Evolutionary conservation across 2,329 filamentous ascomycete genomes (phyloP), one percentile per base, ranked within the genome.

Genomic region (Sordariomycetes sp.): DNA sequence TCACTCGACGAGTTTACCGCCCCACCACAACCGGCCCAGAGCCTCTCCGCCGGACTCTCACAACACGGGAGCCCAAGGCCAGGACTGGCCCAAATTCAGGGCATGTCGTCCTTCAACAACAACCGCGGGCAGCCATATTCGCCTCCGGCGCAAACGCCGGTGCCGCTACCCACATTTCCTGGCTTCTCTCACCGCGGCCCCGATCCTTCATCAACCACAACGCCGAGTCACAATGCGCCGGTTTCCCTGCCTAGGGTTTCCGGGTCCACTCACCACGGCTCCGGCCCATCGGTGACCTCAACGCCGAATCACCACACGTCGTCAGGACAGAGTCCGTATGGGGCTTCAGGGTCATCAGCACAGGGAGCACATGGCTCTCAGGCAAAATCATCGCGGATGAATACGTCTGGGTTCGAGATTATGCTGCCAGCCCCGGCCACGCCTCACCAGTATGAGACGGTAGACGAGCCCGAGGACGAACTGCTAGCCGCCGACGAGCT

Each of bases 351-450:
- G 10, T 28, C 18, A 40, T 16, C 5, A 3, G 40, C n/a, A 8
- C 55, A 3, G 18, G 11, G 22, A 20, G 32, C 3, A 8, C 35
- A 6, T 11, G 16, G 11, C 4, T 34, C 35, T 35, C 54, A 22
- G n/a, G 22, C 14, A 34, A 55, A n/a, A 10, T 48, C 54, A 4
- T n/a, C 35, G 16, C 14, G 28, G 16, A 34, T 32, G 40, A n/a
- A 11, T 22, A 1, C 55, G 5, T 37, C 46, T 8, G 63, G 56
- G 11, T 58, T 69, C 18, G 61, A 62, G 10, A 62, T 68, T 8
- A 28, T 66, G 2, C 48, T 69, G 3, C 60, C 56, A 22, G 55
- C 40, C 14, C 43, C 55, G 2, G 55, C 55, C 46, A 20, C 32
- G 35, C 40, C 48, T 11, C n/a, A 24, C 11, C 46, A 57, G 48